Base-by-base conservation (phyloP, 169 alveolate genomes). In the Plasmodium coatneyi region DNA sequence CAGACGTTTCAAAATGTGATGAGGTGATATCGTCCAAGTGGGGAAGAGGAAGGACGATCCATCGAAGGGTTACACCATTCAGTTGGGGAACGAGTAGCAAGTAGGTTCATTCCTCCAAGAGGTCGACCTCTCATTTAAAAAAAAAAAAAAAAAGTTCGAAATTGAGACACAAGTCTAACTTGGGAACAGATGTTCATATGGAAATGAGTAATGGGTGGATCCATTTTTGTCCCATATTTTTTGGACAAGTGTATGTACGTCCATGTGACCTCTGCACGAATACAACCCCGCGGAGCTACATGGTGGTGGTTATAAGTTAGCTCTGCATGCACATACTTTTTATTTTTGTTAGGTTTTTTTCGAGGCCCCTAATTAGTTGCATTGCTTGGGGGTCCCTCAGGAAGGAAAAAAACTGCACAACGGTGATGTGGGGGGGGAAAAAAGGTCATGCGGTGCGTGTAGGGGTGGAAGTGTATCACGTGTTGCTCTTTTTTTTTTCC, bases 301-400 rank as follows among this genome's bases (percentile, higher is more conserved):
- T 1, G 32, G 10, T n/a, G 36, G 74, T 19, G 32, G n/a, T 5
- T 9, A 0, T 0, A 28, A 46, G 52, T 5, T 78, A 78, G 30
- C 22, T 78, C 43, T 19, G 22, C 66, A 39, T 78, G 83, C 83
- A 25, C 66, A 76, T 56, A 25, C 82, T 86, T 46, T 86, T 86
- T 76, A 86, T 86, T 66, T 60, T 52, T 22, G 84, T 76, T 60
- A 86, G 16, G 46, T 76, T 56, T 12, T 86, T 86, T 78, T 86
- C 93, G 41, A 86, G 93, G 19, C 6, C 66, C 66, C 87, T 9
- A 54, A 76, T 39, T 32, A 78, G 41, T 39, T 52, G 80, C 52
- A 86, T 30, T 78, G 93, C 66, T 28, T 78, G 25, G 41, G 93
- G 93, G 36, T 86, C 86, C n/a, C 46, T 60, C 3, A 86, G 87